phyloP scores from a whole-genome alignment of 805 yeast species.

The Candida maltosa region DNA sequence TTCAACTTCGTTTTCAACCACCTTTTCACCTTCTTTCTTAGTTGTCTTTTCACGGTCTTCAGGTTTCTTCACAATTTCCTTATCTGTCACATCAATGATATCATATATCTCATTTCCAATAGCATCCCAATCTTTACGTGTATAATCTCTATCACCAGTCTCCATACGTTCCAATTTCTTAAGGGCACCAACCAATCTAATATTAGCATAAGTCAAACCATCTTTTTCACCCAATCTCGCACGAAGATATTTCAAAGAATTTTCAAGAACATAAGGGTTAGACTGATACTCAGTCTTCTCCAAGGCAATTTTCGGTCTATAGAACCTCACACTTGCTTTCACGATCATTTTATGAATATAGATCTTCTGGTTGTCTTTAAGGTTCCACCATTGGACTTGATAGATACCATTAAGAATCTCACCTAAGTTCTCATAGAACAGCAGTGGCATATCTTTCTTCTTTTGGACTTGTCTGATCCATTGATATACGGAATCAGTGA shows the following conservation, averaged over 20 bases:
- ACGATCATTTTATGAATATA: constrained; percentile 23
- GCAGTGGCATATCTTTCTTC: constrained; percentile 12
- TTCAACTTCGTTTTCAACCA: no score
- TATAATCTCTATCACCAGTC: constrained; percentile 10
- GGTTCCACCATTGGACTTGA: constrained; percentile 21
- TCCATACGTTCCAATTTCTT: constrained; percentile 15
- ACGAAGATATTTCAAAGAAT: constrained; percentile 8
- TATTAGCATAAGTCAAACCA: constrained; percentile 14
- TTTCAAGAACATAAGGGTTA: neutral
- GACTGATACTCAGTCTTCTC: no score
- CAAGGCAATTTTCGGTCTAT: constrained; percentile 20
- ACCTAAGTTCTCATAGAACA: constrained; percentile 11
- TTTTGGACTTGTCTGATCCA: constrained; percentile 4
- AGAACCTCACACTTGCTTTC: constrained; percentile 26
- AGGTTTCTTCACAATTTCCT: neutral
- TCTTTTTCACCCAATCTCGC: constrained; percentile 15
- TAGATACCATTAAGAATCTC: constrained; percentile 22
- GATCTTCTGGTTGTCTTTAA: constrained; percentile 9
- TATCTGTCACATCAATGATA: neutral
- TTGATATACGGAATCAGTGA: constrained; percentile 16
- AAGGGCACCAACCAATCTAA: constrained; percentile 16
- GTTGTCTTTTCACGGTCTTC: neutral
- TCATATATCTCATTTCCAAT: constrained; percentile 11
- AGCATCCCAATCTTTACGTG: constrained; percentile 10
- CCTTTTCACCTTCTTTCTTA: neutral